Evolutionary conservation across 352 stramenopile genomes (phyloP), one percentile per base, ranked within the genome.

Genomic region (Pythium monospermum): DNA sequence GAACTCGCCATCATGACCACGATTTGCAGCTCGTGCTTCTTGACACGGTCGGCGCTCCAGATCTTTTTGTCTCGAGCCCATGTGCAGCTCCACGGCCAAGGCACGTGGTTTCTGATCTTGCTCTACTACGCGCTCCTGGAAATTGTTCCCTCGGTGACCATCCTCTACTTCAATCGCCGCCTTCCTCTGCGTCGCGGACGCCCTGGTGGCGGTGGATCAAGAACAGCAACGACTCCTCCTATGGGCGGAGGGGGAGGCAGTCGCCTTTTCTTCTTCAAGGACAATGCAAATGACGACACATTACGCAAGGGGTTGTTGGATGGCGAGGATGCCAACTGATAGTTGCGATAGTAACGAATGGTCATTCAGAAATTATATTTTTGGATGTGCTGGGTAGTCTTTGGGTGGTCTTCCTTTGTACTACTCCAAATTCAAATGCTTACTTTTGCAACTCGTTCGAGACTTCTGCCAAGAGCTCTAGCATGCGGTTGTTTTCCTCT

Each of bases 401-500:
- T n/a, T n/a, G 10, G 36, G 6, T 42, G 10, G 15, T 42, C 16
- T 42, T 21, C 36, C 28, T 6, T 30, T 10, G n/a, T 15, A 31
- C 5, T 16, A 23, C n/a, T 46, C 35, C 26, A 21, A 27, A 27
- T 25, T 47, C 30, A 47, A 79, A 47, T 83, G 36, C 22, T 55
- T 35, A n/a, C 36, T 53, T 16, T 1, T 42, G 32, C n/a, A 64
- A 57, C 30, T 88, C 73, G 6, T 57, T 61, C 21, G 75, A 87
- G 13, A 91, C 79, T 55, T 87, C 40, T 38, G 76, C 57, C 19
- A 96, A 69, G 46, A 96, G 57, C 52, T 84, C 66, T 13, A 99
- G 76, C 75, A 98, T 98, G 38, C 74, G 69, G 51, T 96, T 62
- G 67, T 98, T 99, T 64, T 99, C 94, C 38, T 95, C 86, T 10